phyloP scores from a whole-genome alignment of 1,139 yeast species.

The Sugiyamaella neomexicana region DNA sequence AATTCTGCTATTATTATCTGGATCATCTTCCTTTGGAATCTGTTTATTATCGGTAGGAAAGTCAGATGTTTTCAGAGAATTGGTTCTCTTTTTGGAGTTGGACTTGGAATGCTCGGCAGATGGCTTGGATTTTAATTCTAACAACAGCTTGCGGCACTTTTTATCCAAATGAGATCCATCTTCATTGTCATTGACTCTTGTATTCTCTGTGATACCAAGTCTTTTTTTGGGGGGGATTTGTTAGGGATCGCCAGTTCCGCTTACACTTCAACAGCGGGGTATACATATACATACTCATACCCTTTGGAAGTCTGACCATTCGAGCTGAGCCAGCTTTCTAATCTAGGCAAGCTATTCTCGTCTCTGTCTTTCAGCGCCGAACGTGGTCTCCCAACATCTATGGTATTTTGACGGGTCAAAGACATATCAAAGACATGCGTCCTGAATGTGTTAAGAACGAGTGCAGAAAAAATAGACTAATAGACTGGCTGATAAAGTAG shows the following conservation, averaged over 20 bases:
- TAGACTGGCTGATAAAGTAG: not conserved
- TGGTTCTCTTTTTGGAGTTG: not conserved
- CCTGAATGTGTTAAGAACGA: not conserved
- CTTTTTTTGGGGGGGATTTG: not conserved
- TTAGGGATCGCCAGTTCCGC: not conserved
- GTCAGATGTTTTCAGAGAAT: not conserved
- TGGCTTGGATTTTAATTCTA: not conserved
- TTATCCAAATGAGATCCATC: not conserved
- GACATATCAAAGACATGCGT: not conserved
- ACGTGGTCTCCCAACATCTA: not conserved
- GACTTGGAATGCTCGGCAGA: not conserved
- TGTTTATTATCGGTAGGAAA: not conserved
- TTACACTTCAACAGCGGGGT: not conserved
- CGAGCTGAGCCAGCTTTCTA: not conserved
- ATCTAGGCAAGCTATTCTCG: slow-evolving; percentile 11
- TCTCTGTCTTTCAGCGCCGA: slow-evolving; percentile 9
- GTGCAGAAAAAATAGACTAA: not conserved
- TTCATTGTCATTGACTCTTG: not conserved
- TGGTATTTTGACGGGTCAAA: not conserved
- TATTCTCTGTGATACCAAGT: not conserved
- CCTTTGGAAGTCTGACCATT: not conserved
- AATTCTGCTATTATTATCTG: not conserved
- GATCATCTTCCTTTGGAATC: not conserved
- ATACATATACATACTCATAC: slow-evolving; percentile 3
- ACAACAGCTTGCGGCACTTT: not conserved